Evolutionary conservation across 768 basidiomycete species (phyloP), one percentile per base, ranked within the genome.

Genomic region (Stropharia rugosoannulata): DNA sequence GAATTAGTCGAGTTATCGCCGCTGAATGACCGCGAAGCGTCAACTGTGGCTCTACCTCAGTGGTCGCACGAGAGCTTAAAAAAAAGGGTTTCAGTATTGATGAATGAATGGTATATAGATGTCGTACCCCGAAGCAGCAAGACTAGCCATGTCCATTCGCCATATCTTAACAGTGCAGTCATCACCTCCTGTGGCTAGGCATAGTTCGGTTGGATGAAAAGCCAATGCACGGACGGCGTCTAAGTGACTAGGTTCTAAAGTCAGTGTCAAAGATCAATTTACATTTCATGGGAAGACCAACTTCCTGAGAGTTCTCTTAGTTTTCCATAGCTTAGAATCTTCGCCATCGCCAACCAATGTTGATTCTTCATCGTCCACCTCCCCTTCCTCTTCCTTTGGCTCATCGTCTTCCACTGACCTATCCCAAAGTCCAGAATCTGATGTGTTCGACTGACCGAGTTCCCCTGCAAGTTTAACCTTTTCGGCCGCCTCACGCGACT

Each of bases 161-260:
- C 97, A 99, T 50, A 98, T 83, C 71, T 99, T 99, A 52, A 98
- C 87, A 6, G 93, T 95, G 68, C 85, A 91, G 67, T 99, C 97
- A 67, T 98, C 96, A 27, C 95, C 93, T 19, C 89, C 97, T 44
- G 90, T 93, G n/a, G 90, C 95, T 51, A 98, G 74, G 64, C 87
- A 87, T 42, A 93, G 73, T 60, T 93, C 91, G 36, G 77, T 87
- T 1, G 91, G 91, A 66, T 94, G 92, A 80, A 97, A 96, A 0
- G 91, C 87, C 19, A 98, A 76, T 6, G 92, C 87, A 51, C 95
- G 86, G 39, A 97, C 94, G 12, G 93, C 86, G 70, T 98, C 96
- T 58, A 99, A 77, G 71, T 99, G 97, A 70, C 94, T 96, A 54
- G n/a, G 45, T 40, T 44, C 35, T 38, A 44, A 44, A 49, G 50